Percentiles rank a stretch among this genome's conserved stretches.
Conservation (phyloP, 179 eudicot species). For the Silene coronaria region DNA sequence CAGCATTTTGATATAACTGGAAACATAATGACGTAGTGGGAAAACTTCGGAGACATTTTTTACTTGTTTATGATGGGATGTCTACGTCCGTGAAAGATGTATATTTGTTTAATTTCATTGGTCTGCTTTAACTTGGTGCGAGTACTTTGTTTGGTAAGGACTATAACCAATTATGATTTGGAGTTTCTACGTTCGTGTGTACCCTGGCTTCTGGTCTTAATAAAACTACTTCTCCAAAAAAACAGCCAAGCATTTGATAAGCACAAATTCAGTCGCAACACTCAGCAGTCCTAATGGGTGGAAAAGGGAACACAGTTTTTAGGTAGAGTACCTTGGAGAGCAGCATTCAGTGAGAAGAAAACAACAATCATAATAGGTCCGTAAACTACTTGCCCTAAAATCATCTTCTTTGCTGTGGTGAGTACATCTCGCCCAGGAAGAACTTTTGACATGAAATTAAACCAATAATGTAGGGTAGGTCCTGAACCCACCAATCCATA, state of each 20-base stretch:
- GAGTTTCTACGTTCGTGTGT: neutral
- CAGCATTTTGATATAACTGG: neutral
- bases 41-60: too few species aligned
- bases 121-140: too few species aligned
- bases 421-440: conserved; percentile 63
- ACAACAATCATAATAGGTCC: conserved; percentile 71
- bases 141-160: too few species aligned
- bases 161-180: too few species aligned
- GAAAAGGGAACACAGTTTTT: neutral
- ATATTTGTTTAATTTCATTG: too few species aligned
- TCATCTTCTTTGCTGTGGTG: conserved; percentile 69
- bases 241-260: neutral
- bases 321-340: conserved; percentile 54
- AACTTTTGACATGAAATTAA: conserved; percentile 56
- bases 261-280: neutral
- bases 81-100: too few species aligned
- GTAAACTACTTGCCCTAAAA: conserved; percentile 61
- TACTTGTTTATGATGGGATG: too few species aligned
- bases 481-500: conserved; percentile 76
- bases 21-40: too few species aligned
- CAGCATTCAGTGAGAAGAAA: conserved; percentile 86
- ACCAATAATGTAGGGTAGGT: conserved; percentile 83
- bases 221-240: neutral
- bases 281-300: neutral
- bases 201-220: too few species aligned